Conservation (phyloP, 768 basidiomycete genomes). For the Cubamyces sp. region DNA sequence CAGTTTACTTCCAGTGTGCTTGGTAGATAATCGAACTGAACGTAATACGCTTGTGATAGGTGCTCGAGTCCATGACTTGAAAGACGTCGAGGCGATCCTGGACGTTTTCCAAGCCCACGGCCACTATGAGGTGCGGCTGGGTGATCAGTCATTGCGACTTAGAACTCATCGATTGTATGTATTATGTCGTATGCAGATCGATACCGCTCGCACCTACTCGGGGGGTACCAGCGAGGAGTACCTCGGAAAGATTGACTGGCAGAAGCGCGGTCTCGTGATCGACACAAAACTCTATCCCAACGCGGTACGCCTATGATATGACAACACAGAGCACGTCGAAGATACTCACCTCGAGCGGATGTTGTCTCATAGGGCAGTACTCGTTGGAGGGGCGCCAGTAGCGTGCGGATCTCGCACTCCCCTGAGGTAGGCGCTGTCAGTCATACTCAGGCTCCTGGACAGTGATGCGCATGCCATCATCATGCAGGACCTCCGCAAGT, state of each 20-base stretch:
- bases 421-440: slow-evolving; percentile 24
- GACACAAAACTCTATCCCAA: slow-evolving; percentile 63
- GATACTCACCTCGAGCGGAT: background rate
- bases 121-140: slow-evolving; percentile 56
- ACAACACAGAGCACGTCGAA: too few relatives aligned
- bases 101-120: slow-evolving; percentile 59
- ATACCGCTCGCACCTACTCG: slow-evolving; percentile 34
- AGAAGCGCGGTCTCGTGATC: slow-evolving; percentile 53
- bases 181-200: slow-evolving; percentile 31
- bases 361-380: background rate
- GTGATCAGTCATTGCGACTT: too few relatives aligned
- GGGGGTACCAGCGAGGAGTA: slow-evolving; percentile 40
- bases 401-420: slow-evolving; percentile 29
- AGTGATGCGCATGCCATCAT: background rate
- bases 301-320: slow-evolving; percentile 25
- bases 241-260: slow-evolving; percentile 56
- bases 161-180: background rate
- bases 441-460: background rate
- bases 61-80: slow-evolving; percentile 51
- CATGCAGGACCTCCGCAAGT: slow-evolving; percentile 40
- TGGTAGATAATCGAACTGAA: too few relatives aligned
- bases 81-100: slow-evolving; percentile 54
- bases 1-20: background rate
- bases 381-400: background rate
- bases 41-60: slow-evolving; percentile 24